Percentiles rank a stretch among this genome's conserved stretches.
phyloP scores from a whole-genome alignment of 345 rosid species.

The Cardiospermum halicacabum region DNA sequence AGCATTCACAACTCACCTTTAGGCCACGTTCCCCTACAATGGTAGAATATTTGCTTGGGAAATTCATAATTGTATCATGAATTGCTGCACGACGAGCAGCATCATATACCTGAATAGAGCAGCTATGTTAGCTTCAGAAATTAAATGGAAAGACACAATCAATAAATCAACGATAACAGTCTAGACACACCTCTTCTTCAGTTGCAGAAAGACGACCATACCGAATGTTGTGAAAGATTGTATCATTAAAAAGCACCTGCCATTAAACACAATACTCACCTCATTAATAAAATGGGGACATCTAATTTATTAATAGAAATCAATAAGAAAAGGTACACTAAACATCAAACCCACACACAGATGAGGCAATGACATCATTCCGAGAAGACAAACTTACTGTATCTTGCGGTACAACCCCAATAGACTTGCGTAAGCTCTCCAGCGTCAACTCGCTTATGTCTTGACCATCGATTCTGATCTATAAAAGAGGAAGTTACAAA shows the following conservation, averaged over 20 bases:
- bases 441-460: slow-evolving; percentile 70
- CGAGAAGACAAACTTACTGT: slow-evolving; percentile 50
- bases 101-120: slow-evolving; percentile 68
- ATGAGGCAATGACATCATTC: slow-evolving; percentile 3
- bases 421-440: slow-evolving; percentile 63
- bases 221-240: slow-evolving; percentile 89
- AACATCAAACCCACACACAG: not conserved
- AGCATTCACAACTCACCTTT: slow-evolving; percentile 50
- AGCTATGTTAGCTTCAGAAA: slow-evolving; percentile 4
- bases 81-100: slow-evolving; percentile 95
- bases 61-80: slow-evolving; percentile 85
- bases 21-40: slow-evolving; percentile 98
- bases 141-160: not conserved
- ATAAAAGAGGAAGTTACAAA: slow-evolving; percentile 9
- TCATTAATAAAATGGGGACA: not conserved
- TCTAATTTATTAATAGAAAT: not conserved
- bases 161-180: not conserved
- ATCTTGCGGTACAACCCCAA: slow-evolving; percentile 99
- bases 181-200: slow-evolving; percentile 65
- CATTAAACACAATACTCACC: slow-evolving; percentile 18
- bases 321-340: not conserved
- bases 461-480: slow-evolving; percentile 86
- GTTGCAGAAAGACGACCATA: slow-evolving; percentile 93
- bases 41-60: slow-evolving; percentile 89
- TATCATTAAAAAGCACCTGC: slow-evolving; percentile 97